Conservation (phyloP, 192 early-diverging fungal genomes). For the Dissophora ornata region DNA sequence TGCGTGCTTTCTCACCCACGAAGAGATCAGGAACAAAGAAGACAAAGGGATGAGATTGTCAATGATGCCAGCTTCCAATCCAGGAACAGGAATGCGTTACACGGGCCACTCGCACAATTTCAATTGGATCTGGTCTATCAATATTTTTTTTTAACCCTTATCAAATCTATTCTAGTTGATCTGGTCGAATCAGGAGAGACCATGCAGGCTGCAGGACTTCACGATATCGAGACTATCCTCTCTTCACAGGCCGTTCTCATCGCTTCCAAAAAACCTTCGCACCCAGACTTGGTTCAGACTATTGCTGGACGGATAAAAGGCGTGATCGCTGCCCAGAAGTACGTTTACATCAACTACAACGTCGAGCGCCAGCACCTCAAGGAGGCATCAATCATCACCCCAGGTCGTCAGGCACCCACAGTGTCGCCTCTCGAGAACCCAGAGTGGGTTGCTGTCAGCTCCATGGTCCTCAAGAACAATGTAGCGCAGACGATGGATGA, state of each 20-base stretch:
- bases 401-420: slow-evolving; percentile 94
- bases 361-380: slow-evolving; percentile 73
- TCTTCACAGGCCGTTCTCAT: slow-evolving; percentile 91
- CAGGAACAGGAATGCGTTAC: no score
- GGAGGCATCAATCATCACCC: slow-evolving; percentile 80
- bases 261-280: slow-evolving; percentile 79
- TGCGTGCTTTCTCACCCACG: no score
- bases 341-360: slow-evolving; percentile 94
- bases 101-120: no score
- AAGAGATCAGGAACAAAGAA: not conserved
- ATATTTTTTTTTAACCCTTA: slow-evolving; percentile 5
- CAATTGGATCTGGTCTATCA: no score
- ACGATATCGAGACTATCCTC: slow-evolving; percentile 86
- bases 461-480: slow-evolving; percentile 87
- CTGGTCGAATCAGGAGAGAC: slow-evolving; percentile 93
- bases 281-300: slow-evolving; percentile 81
- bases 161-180: slow-evolving; percentile 34
- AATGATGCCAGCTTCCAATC: no score
- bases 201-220: slow-evolving; percentile 98
- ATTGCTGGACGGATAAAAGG: slow-evolving; percentile 90
- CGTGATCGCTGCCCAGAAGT: slow-evolving; percentile 88
- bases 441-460: slow-evolving; percentile 90
- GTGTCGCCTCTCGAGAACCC: slow-evolving; percentile 85
- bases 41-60: not conserved
- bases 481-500: slow-evolving; percentile 92